Evolutionary conservation across 2,329 filamentous ascomycete species (phyloP).

Genomic region (Sclerotinia minor): DNA sequence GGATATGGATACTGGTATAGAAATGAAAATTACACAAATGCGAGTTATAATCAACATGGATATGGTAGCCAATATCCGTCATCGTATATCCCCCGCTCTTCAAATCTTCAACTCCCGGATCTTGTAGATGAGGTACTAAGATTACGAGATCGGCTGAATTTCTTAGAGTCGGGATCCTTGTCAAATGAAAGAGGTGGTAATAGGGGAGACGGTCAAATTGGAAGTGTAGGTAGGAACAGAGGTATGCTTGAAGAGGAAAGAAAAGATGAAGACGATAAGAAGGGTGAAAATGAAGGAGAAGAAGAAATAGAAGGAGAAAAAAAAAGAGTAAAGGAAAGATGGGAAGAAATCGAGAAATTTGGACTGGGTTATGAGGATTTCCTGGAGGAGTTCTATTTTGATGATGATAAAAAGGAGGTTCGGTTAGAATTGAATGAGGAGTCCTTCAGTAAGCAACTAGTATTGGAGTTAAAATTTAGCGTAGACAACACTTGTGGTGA

Average conservation of each 20-base stretch:
- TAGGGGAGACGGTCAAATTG: too few relatives aligned
- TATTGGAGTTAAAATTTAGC: neutral
- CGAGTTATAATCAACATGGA: neutral
- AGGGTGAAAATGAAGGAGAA: neutral
- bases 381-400: neutral
- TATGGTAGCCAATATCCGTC: neutral
- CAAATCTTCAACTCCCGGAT: neutral
- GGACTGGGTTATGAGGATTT: slow-evolving; percentile 2
- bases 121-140: neutral
- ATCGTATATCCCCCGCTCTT: neutral
- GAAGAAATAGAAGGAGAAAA: neutral
- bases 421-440: neutral
- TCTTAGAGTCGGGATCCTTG: neutral
- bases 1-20: neutral
- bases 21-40: neutral
- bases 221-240: neutral
- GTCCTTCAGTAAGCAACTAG: neutral
- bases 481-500: neutral
- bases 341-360: slow-evolving; percentile 4
- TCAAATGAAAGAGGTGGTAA: neutral
- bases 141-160: slow-evolving; percentile 5
- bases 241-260: neutral
- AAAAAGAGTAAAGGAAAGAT: neutral
- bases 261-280: neutral
- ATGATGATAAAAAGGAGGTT: neutral